A percentile compares a stretch with the other conserved stretches of the same genome.
Evolutionary conservation across 129 eudicot species (phyloP).

Genomic region (Erigeron canadensis): DNA sequence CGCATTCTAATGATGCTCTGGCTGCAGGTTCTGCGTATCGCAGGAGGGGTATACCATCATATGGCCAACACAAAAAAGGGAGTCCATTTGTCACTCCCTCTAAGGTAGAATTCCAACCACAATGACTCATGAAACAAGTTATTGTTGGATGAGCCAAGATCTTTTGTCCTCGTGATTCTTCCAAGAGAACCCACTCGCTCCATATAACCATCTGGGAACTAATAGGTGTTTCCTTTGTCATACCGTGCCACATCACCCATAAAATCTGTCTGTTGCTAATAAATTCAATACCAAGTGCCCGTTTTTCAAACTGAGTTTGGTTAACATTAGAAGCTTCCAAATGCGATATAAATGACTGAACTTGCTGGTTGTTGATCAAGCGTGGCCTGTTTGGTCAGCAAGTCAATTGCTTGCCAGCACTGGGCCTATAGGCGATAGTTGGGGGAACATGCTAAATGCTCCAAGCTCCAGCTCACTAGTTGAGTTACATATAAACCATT

Average conservation of each 20-base stretch:
- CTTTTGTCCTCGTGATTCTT: constrained; percentile 33
- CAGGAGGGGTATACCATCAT: too few relatives aligned
- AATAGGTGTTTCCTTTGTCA: not conserved
- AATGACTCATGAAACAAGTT: constrained; percentile 52
- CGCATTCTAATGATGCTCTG: too few relatives aligned
- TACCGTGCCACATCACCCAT: constrained; percentile 46
- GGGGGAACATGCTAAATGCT: not conserved
- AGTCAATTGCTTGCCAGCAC: too few relatives aligned
- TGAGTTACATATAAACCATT: constrained; percentile 6
- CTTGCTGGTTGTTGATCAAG: constrained; percentile 27
- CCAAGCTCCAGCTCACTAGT: not conserved
- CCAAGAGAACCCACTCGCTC: constrained; percentile 36
- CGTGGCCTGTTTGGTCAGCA: too few relatives aligned
- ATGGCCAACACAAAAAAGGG: too few relatives aligned
- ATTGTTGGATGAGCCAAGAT: constrained; percentile 50
- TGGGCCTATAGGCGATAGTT: not conserved
- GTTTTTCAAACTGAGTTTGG: constrained; percentile 38
- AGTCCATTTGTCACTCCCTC: too few relatives aligned
- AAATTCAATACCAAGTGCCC: constrained; percentile 55
- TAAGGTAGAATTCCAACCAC: constrained; percentile 59
- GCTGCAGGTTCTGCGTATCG: too few relatives aligned
- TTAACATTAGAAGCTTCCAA: constrained; percentile 56
- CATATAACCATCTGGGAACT: constrained; percentile 33
- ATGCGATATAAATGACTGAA: constrained; percentile 50
- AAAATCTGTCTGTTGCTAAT: constrained; percentile 41